Evolutionary conservation across 139 green algal species (phyloP).

Genomic region (Desmodesmus armatus): DNA sequence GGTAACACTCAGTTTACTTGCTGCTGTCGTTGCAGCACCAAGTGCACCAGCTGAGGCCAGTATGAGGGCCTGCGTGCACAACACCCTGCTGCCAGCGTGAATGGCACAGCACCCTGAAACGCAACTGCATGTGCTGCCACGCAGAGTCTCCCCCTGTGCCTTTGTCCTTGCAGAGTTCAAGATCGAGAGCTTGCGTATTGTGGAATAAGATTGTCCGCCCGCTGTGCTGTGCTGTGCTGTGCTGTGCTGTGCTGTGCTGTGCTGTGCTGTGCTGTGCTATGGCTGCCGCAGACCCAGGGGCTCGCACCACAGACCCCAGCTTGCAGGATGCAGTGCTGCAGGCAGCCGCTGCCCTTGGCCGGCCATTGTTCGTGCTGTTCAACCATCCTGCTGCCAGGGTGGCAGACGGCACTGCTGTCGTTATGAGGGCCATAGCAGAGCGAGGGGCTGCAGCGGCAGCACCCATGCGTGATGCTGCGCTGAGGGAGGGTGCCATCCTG

Average conservation of each 20-base stretch:
- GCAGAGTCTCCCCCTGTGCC: background rate
- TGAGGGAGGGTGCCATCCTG: constrained; percentile 86
- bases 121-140: background rate
- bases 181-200: too few relatives aligned
- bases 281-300: constrained; percentile 56
- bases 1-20: background rate
- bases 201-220: background rate
- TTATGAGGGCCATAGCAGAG: constrained; percentile 87
- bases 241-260: too few relatives aligned
- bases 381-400: constrained; percentile 72
- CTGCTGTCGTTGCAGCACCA: too few relatives aligned
- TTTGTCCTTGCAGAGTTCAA: background rate
- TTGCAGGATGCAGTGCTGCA: constrained; percentile 61
- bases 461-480: constrained; percentile 86
- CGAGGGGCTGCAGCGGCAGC: constrained; percentile 75
- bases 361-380: constrained; percentile 85
- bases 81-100: background rate
- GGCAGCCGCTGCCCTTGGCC: constrained; percentile 71
- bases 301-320: constrained; percentile 69
- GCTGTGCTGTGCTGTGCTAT: background rate
- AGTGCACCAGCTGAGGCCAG: too few relatives aligned
- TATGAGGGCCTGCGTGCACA: too few relatives aligned
- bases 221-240: background rate
- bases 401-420: constrained; percentile 68
- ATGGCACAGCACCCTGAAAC: background rate